Base-by-base conservation (phyloP, 306 rosid species). In the Phaseolus lunatus region DNA sequence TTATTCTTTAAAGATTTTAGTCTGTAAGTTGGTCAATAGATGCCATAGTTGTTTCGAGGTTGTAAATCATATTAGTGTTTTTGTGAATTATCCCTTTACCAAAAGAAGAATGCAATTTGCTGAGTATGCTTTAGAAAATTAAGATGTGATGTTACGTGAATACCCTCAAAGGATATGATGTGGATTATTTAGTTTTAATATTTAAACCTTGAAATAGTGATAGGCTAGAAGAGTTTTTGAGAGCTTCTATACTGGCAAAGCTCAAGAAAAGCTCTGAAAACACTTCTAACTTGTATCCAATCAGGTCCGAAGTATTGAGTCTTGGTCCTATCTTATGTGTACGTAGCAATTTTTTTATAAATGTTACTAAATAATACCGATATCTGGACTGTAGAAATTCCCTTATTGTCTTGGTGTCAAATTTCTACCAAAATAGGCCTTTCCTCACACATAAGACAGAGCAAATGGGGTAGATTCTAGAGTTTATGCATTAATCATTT, bases 121-220 rank as follows among this genome's bases (percentile, higher is more conserved):
- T 19, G 53, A 48, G 52, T 23, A 66, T 64, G 67, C 18, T 20
- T 50, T 43, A n/a, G 77, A 59, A 59, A 78, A 69, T 45, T 33
- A 27, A 35, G 15, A 27, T 43, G 35, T 65, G 23, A 19, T 50
- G 16, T 14, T 50, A 44, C 14, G 15, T 66, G 50, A 37, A 37
- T 16, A 1, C 41, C 61, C 8, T 26, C 35, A 18, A 18, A 19
- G 49, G 19, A 50, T 35, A 68, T 59, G 70, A 4, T 24, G n/a
- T 56, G 58, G 69, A 41, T 9, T 41, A 50, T 67, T 16, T 35
- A 39, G 11, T 37, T 22, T 22, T 54, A 23, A 24, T 23, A 4
- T 22, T 57, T 72, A 54, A 37, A 37, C 24, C 75, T 2, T 67
- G 27, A 67, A 67, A 13, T 67, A 54, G 13, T 33, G 53, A 39